These are phyloP conservation scores for Trametes cingulata DNA, from an alignment of 768 basidiomycete species.

Conservation along the genomic window DNA sequence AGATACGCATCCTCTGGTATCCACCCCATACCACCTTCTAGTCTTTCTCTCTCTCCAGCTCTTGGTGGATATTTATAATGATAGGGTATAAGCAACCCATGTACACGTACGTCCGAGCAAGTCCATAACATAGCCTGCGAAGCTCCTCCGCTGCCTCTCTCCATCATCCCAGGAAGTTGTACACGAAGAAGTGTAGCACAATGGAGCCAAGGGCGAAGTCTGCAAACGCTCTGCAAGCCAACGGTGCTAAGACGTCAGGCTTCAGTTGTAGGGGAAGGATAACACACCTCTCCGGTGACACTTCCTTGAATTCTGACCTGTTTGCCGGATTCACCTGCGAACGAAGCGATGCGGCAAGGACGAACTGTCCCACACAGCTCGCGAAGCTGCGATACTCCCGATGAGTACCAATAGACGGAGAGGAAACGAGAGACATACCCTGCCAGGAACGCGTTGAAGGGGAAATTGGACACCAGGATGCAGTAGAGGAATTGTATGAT, in stretches of 20 bases:
- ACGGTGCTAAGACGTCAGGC: not conserved
- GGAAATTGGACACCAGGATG: constrained; percentile 87
- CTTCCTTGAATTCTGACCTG: constrained; percentile 78
- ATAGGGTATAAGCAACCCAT: constrained; percentile 6
- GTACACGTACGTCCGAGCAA: constrained; percentile 18
- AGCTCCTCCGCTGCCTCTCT: not conserved
- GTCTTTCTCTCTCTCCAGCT: not conserved
- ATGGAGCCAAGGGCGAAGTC: constrained; percentile 96
- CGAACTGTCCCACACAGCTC: constrained; percentile 95
- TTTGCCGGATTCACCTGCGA: constrained; percentile 91
- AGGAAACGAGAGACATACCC: constrained; percentile 62
- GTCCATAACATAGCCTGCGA: not conserved
- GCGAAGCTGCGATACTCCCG: constrained; percentile 62
- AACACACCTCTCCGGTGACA: constrained; percentile 90
- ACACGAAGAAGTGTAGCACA: constrained; percentile 96
- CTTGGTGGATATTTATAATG: constrained; percentile 12
- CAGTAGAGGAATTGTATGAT: constrained; percentile 91
- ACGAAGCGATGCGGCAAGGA: constrained; percentile 88
- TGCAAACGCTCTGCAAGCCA: constrained; percentile 81
- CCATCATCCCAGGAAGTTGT: constrained; percentile 91
- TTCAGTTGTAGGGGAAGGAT: not conserved
- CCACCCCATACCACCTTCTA: not conserved
- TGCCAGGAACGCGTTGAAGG: constrained; percentile 96
- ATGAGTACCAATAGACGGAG: too few relatives aligned
- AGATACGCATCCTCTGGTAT: not conserved